Evolutionary conservation across 371 early-diverging fungal species (phyloP).

Genomic region (Smittium culicis): DNA sequence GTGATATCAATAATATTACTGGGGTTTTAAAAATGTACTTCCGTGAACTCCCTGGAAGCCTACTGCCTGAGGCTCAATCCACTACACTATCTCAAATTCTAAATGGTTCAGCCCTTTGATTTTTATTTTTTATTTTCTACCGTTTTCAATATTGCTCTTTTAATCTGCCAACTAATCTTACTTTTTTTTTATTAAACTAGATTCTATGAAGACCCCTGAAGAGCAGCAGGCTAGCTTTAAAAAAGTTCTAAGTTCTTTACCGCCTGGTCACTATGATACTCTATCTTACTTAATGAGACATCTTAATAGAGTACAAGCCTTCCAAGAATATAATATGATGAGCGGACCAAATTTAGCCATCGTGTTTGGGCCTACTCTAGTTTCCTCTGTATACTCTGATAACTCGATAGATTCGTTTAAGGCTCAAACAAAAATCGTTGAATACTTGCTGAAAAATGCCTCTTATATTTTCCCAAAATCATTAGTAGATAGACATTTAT

Average conservation of each 20-base stretch:
- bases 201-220: background rate
- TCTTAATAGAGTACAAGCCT: constrained; percentile 57
- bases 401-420: constrained; percentile 21
- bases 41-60: constrained; percentile 75
- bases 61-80: constrained; percentile 50
- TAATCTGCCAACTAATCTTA: background rate
- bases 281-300: constrained; percentile 52
- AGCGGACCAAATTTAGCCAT: constrained; percentile 66
- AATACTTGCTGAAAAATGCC: constrained; percentile 25
- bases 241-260: constrained; percentile 9
- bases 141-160: background rate
- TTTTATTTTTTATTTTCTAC: background rate
- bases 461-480: background rate
- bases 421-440: constrained; percentile 24
- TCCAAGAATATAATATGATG: constrained; percentile 77
- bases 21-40: constrained; percentile 82
- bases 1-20: constrained; percentile 64
- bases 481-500: background rate
- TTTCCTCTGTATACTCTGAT: constrained; percentile 26
- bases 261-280: constrained; percentile 41
- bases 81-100: constrained; percentile 52
- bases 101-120: constrained; percentile 1
- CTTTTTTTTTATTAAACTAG: background rate
- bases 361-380: constrained; percentile 77
- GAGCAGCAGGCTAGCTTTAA: background rate